Percentiles rank a stretch among this genome's conserved stretches.
phyloP scores from a whole-genome alignment of 1,139 yeast genomes.

The Martiniozyma asiatica region DNA sequence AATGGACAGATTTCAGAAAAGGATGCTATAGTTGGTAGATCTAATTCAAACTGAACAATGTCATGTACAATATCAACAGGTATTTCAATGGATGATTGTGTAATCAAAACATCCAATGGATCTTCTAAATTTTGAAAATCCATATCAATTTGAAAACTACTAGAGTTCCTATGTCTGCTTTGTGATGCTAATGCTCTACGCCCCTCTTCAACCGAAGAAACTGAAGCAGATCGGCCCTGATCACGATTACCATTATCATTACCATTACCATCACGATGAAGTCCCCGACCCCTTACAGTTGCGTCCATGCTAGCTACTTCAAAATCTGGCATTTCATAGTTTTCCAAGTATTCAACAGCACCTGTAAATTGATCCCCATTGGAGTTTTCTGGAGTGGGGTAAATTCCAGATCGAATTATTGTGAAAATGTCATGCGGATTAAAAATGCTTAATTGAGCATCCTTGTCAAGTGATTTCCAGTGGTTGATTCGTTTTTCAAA shows the following conservation, averaged over 20 bases:
- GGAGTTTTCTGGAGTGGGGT: background rate
- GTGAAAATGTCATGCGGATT: too few relatives aligned
- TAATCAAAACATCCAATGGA: background rate
- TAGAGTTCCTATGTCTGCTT: conserved; percentile 3
- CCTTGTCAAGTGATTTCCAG: too few relatives aligned
- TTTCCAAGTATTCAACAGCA: background rate
- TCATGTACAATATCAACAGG: conserved; percentile 8
- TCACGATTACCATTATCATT: conserved; percentile 6
- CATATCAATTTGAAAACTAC: conserved; percentile 10
- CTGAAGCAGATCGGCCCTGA: conserved; percentile 8
- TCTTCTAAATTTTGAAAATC: conserved; percentile 5
- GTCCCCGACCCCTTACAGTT: too few relatives aligned
- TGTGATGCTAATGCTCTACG: conserved; percentile 11
- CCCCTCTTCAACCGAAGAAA: conserved; percentile 21
- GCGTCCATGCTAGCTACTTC: too few relatives aligned
- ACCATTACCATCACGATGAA: background rate
- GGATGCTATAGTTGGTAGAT: background rate
- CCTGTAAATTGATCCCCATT: background rate
- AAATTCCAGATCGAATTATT: background rate
- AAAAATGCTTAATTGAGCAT: too few relatives aligned
- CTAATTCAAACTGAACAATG: conserved; percentile 5
- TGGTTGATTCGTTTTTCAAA: conserved; percentile 6
- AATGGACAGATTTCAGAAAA: too few relatives aligned
- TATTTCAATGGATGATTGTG: too few relatives aligned
- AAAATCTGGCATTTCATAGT: conserved; percentile 1